A percentile compares a stretch with the other conserved stretches of the same genome.
Conservation (phyloP, 495 filamentous ascomycete genomes). For the Mytilinidion resinicola region DNA sequence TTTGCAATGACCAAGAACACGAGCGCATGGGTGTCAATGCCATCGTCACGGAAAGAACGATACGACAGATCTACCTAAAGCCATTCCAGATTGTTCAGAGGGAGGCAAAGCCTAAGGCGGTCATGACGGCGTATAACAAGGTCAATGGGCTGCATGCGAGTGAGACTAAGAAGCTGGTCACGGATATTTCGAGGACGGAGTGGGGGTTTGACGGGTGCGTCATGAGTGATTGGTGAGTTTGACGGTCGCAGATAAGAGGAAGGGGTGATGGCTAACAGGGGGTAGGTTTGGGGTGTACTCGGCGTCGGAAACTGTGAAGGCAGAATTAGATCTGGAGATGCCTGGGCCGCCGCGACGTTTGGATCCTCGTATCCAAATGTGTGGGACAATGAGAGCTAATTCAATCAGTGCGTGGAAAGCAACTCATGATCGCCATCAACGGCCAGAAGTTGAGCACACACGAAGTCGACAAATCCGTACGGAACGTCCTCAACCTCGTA, state of each 20-base stretch:
- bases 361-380: too few relatives aligned
- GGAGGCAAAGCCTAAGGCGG: constrained; percentile 17
- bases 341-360: constrained; percentile 10
- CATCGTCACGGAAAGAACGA: constrained; percentile 59
- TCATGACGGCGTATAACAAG: constrained; percentile 25
- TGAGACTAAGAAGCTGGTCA: constrained; percentile 11
- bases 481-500: constrained; percentile 21
- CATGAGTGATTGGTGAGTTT: constrained; percentile 24
- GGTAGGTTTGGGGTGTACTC: constrained; percentile 14
- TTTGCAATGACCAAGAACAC: constrained; percentile 76
- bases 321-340: constrained; percentile 24
- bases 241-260: neutral
- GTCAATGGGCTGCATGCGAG: constrained; percentile 20
- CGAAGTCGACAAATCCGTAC: constrained; percentile 5
- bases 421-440: constrained; percentile 9
- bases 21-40: constrained; percentile 61
- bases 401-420: neutral
- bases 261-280: neutral
- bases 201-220: constrained; percentile 21
- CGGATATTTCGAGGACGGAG: constrained; percentile 16
- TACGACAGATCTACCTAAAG: constrained; percentile 34
- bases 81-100: constrained; percentile 20
- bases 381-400: too few relatives aligned
- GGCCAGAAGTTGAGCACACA: constrained; percentile 3
- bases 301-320: constrained; percentile 12